Evolutionary conservation across 2,329 filamentous ascomycete genomes (phyloP), one percentile per base, ranked within the genome.

Genomic region (Conoideocrella luteorostrata): DNA sequence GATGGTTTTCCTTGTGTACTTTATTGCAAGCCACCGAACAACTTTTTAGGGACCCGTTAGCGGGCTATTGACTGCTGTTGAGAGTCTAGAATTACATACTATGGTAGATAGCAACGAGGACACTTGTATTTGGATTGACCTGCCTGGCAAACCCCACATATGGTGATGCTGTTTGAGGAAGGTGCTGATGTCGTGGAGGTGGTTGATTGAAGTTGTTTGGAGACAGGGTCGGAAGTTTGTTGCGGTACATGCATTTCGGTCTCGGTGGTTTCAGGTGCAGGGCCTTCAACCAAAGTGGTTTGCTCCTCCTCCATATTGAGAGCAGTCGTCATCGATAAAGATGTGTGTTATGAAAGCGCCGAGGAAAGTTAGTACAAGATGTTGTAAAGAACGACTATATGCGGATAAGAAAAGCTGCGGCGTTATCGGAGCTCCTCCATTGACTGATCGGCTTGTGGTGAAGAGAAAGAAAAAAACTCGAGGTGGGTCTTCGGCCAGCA

Each of bases 101-200:
- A 82, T 48, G 73, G 72, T 18, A 75, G 53, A 38, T 68, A 61
- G 56, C 80, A 84, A 22, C 69, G 69, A n/a, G 75, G 67, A 49
- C 80, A 84, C 53, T 80, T 83, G 61, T 84, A 84, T 58, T 79
- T 82, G 23, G 68, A 68, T 17, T 70, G 64, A 4, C 68, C 68
- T 26, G 59, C 55, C 22, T 71, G 57, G 57, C 80, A 84, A 24
- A 80, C 65, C 5, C 70, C 69, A 52, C 80, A 83, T 2, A 58
- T 49, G 15, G 53, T 52, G 33, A 52, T 39, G 10, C 33, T 39
- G 39, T 46, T 47, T 15, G 45, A 7, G 7, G 20, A n/a, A 10
- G 15, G 17, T 20, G 32, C n/a, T 11, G 43, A 4, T 17, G 36
- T n/a, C n/a, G 32, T 7, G 28, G 22, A 15, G 13, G 18, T 10